Conservation (phyloP, 83 land plant genomes). For the Diphasiastrum complanatum region DNA sequence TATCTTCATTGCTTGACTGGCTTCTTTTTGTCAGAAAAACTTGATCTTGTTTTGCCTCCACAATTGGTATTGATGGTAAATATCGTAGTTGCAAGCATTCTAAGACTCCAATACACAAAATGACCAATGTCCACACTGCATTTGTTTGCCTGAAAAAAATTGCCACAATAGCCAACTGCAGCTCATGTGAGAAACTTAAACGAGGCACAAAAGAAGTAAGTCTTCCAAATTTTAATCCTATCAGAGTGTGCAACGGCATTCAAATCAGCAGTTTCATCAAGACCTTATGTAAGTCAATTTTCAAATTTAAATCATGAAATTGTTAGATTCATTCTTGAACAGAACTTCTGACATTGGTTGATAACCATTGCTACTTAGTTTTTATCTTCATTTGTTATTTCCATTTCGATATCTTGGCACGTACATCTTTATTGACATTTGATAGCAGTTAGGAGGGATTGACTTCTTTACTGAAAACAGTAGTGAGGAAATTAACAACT, state of each 20-base stretch:
- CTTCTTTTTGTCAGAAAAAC: too few species aligned
- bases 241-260: background rate
- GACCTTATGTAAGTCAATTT: too few species aligned
- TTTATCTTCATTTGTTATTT: too few species aligned
- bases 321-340: too few species aligned
- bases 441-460: too few species aligned
- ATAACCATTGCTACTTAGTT: too few species aligned
- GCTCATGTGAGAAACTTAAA: background rate
- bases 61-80: background rate
- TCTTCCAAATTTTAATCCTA: background rate
- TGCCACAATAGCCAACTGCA: constrained; percentile 72
- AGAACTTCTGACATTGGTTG: too few species aligned
- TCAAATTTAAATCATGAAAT: too few species aligned
- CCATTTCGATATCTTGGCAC: too few species aligned
- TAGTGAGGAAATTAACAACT: too few species aligned
- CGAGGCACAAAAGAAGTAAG: background rate
- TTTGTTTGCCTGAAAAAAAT: constrained; percentile 85
- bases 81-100: constrained; percentile 22
- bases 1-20: background rate
- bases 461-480: too few species aligned
- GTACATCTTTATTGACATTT: too few species aligned
- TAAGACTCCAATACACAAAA: constrained; percentile 55
- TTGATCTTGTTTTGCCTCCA: background rate
- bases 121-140: constrained; percentile 79
- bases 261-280: background rate